Percentiles rank a stretch among this genome's conserved stretches.
Conservation (phyloP, 208 protist species). For the Phytomonas serpens region DNA sequence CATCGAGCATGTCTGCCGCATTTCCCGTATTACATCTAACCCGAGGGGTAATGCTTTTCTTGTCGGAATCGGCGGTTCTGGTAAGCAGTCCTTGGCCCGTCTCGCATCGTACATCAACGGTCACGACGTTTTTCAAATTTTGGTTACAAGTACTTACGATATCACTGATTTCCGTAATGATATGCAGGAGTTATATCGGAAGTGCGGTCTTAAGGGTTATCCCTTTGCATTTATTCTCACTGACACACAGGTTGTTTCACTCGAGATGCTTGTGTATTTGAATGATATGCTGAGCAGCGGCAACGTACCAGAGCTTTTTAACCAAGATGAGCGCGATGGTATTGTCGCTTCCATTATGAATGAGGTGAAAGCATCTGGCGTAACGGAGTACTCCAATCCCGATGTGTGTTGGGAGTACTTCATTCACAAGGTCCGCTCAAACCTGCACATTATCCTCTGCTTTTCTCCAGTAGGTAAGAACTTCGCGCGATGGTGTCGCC, state of each 20-base stretch:
- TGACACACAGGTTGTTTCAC: conserved; percentile 96
- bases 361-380: conserved; percentile 88
- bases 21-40: conserved; percentile 94
- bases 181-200: conserved; percentile 94
- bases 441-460: conserved; percentile 96
- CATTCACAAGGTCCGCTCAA: conserved; percentile 93
- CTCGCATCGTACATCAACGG: conserved; percentile 95
- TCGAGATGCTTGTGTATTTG: conserved; percentile 96
- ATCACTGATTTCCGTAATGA: conserved; percentile 95
- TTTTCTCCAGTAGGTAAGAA: conserved; percentile 98
- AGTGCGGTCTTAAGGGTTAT: conserved; percentile 92
- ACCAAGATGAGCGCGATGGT: conserved; percentile 91
- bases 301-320: conserved; percentile 95
- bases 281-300: conserved; percentile 97
- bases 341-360: conserved; percentile 85
- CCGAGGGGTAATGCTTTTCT: conserved; percentile 95
- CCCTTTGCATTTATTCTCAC: conserved; percentile 96
- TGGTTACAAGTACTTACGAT: conserved; percentile 95
- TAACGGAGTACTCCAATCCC: conserved; percentile 86
- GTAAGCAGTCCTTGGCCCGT: conserved; percentile 92
- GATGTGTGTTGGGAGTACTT: conserved; percentile 96
- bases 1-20: conserved; percentile 96
- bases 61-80: conserved; percentile 92
- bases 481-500: conserved; percentile 94
- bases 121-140: conserved; percentile 98